Base-by-base conservation (phyloP, 2,329 filamentous ascomycete species). In the Aspergillus neoniger region DNA sequence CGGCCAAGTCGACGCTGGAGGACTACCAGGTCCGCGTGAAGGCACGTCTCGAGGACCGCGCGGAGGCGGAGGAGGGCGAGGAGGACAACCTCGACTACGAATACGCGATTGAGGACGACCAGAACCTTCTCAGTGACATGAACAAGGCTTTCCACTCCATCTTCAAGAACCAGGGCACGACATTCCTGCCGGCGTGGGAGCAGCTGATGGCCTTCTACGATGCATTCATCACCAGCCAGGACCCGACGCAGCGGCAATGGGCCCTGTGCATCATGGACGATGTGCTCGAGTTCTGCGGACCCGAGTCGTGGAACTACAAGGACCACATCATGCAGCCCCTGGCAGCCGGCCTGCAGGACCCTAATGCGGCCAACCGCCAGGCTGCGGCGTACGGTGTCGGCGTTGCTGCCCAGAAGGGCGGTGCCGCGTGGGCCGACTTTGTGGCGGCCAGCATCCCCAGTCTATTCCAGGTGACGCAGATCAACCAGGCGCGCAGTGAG, bases 101-200 rank as follows among this genome's bases (percentile, higher is more conserved):
- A 32, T 90, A 96, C 69, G 95, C 94, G 12, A 93, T 99, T 51
- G 95, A 99, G 76, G 95, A 99, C 68, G 95, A 99, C 74, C 94
- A 98, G 78, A 96, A 92, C 21, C 84, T 99, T 17, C 85, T 99
- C 47, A 96, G 93, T 1, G 95, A 99, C 73, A 99, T 99, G 95
- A 99, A 99, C 86, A 99, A 99, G 83, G 94, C 95, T 0, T 99
- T 96, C 85, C 95, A 99, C 79, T 94, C 92, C 62, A 92, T 99
- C 67, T 99, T 99, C 85, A 98, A 98, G 83, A 93, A 96, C 80
- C 92, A 97, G 74, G 91, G 91, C 23, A 83, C 87, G 9, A 81
- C 85, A 10, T 99, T 99, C 83, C 83, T 99, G 57, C 89, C 88
- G 5, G 83, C 91, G 44, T 99, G 94, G 93, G 91, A 96, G 74